Evolutionary conservation across 306 rosid genomes (phyloP).

Genomic region (Carpinus viminea): DNA sequence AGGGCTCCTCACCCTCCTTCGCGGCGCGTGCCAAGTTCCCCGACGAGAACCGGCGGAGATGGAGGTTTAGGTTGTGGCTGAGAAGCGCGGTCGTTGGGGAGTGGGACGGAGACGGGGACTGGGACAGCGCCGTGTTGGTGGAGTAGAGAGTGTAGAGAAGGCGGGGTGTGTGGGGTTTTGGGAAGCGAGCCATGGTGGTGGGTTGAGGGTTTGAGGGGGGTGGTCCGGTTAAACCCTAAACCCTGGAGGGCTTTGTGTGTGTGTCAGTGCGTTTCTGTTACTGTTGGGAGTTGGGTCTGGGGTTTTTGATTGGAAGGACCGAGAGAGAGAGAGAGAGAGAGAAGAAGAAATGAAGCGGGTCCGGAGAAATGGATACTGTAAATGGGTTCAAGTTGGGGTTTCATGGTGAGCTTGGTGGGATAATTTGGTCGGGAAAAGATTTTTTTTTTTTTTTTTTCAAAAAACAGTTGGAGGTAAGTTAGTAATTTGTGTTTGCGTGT

Average conservation of each 20-base stretch:
- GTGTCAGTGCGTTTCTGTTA: neutral
- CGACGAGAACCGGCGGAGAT: conserved; percentile 55
- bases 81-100: conserved; percentile 42
- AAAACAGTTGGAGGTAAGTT: too few species aligned
- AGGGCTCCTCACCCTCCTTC: conserved; percentile 71
- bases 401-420: too few species aligned
- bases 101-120: conserved; percentile 34
- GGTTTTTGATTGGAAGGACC: too few species aligned
- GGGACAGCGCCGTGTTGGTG: conserved; percentile 22
- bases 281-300: neutral
- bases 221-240: conserved; percentile 49
- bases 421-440: too few species aligned
- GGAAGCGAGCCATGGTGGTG: conserved; percentile 48
- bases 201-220: conserved; percentile 17
- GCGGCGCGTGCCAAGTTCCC: conserved; percentile 61
- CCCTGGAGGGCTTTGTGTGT: conserved; percentile 20
- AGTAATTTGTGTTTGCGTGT: too few species aligned
- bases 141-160: conserved; percentile 41
- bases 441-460: too few species aligned
- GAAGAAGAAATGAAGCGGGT: too few species aligned
- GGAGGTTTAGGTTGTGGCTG: conserved; percentile 42
- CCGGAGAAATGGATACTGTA: too few species aligned
- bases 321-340: too few species aligned
- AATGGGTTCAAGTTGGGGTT: too few species aligned
- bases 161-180: conserved; percentile 44